These are phyloP conservation scores for Cerrena zonata DNA, from an alignment of 1,284 basidiomycete genomes.

Conservation along the genomic window DNA sequence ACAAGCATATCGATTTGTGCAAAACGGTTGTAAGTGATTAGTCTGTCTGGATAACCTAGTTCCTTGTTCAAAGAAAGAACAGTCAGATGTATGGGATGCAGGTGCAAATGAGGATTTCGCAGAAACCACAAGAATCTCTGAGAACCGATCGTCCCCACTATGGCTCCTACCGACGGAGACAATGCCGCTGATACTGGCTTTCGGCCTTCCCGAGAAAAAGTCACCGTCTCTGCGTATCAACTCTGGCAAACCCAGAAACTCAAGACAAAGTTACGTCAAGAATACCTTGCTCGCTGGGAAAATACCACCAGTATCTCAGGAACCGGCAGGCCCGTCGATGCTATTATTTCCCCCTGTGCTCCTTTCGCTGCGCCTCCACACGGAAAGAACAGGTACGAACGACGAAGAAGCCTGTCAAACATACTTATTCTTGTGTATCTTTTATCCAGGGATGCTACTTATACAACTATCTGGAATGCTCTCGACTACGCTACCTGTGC, in stretches of 20 bases:
- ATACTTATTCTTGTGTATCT: background rate
- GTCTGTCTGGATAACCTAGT: too few relatives aligned
- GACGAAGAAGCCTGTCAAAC: background rate
- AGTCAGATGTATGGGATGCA: constrained; percentile 24
- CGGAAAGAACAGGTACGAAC: constrained; percentile 22
- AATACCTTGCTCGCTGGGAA: constrained; percentile 38
- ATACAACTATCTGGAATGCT: constrained; percentile 20
- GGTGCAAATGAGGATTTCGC: constrained; percentile 19
- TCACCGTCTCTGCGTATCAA: constrained; percentile 27
- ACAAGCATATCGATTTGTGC: constrained; percentile 45
- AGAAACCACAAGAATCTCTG: constrained; percentile 20
- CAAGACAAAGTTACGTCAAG: constrained; percentile 28
- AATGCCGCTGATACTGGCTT: background rate
- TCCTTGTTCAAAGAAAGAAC: background rate
- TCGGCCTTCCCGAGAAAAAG: constrained; percentile 8
- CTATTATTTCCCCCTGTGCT: constrained; percentile 30
- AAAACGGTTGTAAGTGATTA: constrained; percentile 35
- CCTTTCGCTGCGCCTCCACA: constrained; percentile 29
- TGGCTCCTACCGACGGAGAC: constrained; percentile 17
- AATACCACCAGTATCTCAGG: constrained; percentile 28
- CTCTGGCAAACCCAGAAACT: constrained; percentile 35
- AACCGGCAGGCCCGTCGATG: constrained; percentile 39
- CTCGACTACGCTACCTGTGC: constrained; percentile 41
- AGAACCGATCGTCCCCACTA: constrained; percentile 30
- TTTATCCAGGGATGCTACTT: constrained; percentile 17